phyloP scores from a whole-genome alignment of 192 early-diverging fungal species.

The Entomortierella beljakovae region DNA sequence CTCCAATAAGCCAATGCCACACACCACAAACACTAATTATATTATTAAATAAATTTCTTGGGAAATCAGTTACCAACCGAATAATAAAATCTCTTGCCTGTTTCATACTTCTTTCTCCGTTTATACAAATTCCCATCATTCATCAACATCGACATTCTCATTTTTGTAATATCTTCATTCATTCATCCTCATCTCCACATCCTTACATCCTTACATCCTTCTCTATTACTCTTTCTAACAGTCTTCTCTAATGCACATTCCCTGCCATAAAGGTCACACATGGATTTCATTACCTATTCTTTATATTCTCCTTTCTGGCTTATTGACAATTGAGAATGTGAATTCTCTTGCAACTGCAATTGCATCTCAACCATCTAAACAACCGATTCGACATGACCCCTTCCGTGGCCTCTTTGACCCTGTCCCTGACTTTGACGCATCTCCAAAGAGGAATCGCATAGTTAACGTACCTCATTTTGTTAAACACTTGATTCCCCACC shows the following conservation, averaged over 20 bases:
- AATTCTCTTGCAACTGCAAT: neutral
- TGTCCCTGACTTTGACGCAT: neutral
- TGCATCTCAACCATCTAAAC: neutral
- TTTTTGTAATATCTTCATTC: no score
- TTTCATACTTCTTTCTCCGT: neutral
- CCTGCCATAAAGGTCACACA: neutral
- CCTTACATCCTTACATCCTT: no score
- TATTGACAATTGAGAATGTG: neutral
- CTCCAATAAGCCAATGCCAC: no score
- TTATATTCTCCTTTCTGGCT: neutral
- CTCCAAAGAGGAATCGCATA: constrained; percentile 2
- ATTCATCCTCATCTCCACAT: neutral
- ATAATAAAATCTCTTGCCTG: no score
- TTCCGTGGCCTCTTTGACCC: constrained; percentile 23
- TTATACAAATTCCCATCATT: neutral
- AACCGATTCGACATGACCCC: constrained; percentile 16
- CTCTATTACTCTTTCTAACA: no score
- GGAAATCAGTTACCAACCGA: no score
- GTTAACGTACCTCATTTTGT: constrained; percentile 44
- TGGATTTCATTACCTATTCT: neutral
- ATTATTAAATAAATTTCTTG: no score
- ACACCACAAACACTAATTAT: no score
- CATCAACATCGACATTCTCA: no score
- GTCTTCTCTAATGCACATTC: neutral
- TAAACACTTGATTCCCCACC: constrained; percentile 18